Percentiles rank a stretch among this genome's conserved stretches.
Evolutionary conservation across 73 alveolate genomes (phyloP).

Genomic region (Paramecium biaurelia): DNA sequence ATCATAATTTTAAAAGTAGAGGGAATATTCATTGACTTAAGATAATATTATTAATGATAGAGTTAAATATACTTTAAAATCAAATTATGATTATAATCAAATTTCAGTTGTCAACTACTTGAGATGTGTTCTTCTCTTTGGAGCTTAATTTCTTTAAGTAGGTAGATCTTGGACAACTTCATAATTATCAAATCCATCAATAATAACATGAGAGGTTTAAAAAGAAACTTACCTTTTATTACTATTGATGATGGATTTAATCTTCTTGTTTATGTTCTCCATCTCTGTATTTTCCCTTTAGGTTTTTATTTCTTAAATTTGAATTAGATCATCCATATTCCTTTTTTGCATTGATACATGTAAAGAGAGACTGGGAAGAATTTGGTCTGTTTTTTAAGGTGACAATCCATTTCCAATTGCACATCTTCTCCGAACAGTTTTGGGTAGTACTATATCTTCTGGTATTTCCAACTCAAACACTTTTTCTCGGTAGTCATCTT

Average conservation of each 20-base stretch:
- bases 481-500: neutral
- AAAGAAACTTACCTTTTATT: neutral
- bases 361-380: neutral
- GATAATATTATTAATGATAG: neutral
- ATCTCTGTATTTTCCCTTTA: neutral
- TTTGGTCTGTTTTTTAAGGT: neutral
- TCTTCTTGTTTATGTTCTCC: neutral
- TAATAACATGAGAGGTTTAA: neutral
- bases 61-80: neutral
- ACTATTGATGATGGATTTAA: conserved; percentile 2
- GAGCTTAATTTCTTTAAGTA: neutral
- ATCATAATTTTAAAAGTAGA: neutral
- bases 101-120: neutral
- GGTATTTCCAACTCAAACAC: neutral
- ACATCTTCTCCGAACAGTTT: neutral
- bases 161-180: neutral
- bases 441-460: neutral
- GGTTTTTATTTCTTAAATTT: neutral
- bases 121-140: conserved; percentile 3
- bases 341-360: neutral
- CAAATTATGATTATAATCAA: neutral
- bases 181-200: neutral
- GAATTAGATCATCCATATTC: neutral
- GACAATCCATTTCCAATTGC: neutral
- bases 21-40: neutral